These are phyloP conservation scores for Clavispora vitiphila DNA, from an alignment of 805 yeast species.

Conservation along the genomic window DNA sequence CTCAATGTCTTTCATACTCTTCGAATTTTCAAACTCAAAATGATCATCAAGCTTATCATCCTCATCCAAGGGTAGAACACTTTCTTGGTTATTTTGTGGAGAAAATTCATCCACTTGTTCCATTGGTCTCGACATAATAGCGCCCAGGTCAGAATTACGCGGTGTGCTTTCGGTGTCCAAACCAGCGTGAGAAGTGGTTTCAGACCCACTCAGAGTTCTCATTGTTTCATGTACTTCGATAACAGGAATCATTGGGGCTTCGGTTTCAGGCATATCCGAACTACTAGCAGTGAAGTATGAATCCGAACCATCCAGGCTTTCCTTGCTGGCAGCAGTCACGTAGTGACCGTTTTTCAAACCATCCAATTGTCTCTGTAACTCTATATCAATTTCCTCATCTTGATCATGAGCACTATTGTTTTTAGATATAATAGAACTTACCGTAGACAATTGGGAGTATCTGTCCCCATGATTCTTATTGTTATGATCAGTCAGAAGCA, in stretches of 20 bases:
- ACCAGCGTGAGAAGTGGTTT: not conserved
- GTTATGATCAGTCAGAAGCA: slow-evolving; percentile 14
- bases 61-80: too few species aligned
- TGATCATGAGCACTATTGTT: slow-evolving; percentile 24
- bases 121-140: not conserved
- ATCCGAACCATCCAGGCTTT: slow-evolving; percentile 4
- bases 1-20: not conserved
- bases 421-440: slow-evolving; percentile 38
- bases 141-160: not conserved
- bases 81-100: too few species aligned
- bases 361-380: slow-evolving; percentile 35
- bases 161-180: not conserved
- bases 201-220: not conserved
- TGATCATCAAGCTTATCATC: not conserved
- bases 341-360: slow-evolving; percentile 23
- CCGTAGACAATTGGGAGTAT: slow-evolving; percentile 35
- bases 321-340: not conserved
- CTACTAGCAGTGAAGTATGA: slow-evolving; percentile 4
- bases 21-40: not conserved
- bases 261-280: slow-evolving; percentile 7
- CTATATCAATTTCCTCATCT: slow-evolving; percentile 32
- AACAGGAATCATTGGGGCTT: not conserved
- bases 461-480: slow-evolving; percentile 10
- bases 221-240: not conserved
- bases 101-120: too few species aligned